Evolutionary conservation across 305 asterid species (phyloP).

Genomic region (Fraxinus platypoda): DNA sequence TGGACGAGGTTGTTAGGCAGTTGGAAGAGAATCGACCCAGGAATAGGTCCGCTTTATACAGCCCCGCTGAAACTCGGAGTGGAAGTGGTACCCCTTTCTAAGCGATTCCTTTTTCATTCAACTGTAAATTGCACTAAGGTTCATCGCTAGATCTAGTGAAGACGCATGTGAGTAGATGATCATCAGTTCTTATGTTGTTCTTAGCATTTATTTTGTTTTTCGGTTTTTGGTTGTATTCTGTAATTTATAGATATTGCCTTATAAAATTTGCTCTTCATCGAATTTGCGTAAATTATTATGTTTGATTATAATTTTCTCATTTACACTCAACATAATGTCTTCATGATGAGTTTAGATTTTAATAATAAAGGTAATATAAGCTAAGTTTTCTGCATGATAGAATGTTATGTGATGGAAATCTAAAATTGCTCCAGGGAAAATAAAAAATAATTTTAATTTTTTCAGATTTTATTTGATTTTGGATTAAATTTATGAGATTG

Average conservation of each 20-base stretch:
- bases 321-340: neutral
- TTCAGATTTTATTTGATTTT: neutral
- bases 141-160: slow-evolving; percentile 18
- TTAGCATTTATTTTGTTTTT: slow-evolving; percentile 8
- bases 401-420: neutral
- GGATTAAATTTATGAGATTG: neutral
- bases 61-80: slow-evolving; percentile 97
- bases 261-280: slow-evolving; percentile 11
- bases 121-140: slow-evolving; percentile 29
- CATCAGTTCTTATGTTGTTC: slow-evolving; percentile 21
- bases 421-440: neutral
- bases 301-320: neutral
- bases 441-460: neutral
- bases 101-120: slow-evolving; percentile 21
- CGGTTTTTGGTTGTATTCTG: slow-evolving; percentile 14
- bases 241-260: slow-evolving; percentile 17
- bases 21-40: slow-evolving; percentile 95
- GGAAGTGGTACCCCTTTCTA: slow-evolving; percentile 90
- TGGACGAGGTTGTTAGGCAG: slow-evolving; percentile 95
- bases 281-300: neutral
- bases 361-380: neutral
- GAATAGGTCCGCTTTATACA: slow-evolving; percentile 88
- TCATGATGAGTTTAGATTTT: slow-evolving; percentile 11
- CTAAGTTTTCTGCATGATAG: neutral
- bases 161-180: neutral